Evolutionary conservation across 2,329 filamentous ascomycete species (phyloP).

Genomic region (Albophoma yamanashiensis): DNA sequence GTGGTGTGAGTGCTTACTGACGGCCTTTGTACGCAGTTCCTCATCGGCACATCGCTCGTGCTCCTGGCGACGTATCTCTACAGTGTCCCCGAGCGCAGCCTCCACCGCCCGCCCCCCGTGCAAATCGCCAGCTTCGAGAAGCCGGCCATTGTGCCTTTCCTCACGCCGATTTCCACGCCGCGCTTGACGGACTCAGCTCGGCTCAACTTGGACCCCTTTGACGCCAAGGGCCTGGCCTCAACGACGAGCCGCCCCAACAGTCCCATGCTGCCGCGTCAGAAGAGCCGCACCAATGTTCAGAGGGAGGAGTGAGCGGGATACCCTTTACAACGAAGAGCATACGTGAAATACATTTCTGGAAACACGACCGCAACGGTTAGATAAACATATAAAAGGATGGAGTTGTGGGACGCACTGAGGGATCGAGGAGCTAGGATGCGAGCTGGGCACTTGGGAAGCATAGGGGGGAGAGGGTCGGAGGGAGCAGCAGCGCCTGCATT

Average conservation of each 20-base stretch:
- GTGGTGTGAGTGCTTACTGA: not conserved
- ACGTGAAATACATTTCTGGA: not conserved
- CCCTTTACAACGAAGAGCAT: not conserved
- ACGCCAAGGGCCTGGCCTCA: constrained; percentile 24
- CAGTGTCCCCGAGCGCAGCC: constrained; percentile 51
- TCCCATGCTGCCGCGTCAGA: constrained; percentile 29
- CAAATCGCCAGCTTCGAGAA: constrained; percentile 70
- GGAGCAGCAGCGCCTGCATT: not conserved
- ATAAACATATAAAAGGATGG: not conserved
- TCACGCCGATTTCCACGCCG: constrained; percentile 25
- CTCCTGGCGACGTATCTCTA: constrained; percentile 79
- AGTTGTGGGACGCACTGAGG: not conserved
- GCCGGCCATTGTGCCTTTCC: constrained; percentile 41
- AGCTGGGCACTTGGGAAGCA: not conserved
- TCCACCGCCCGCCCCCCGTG: constrained; percentile 50
- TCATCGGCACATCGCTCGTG: constrained; percentile 70
- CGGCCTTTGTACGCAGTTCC: constrained; percentile 47
- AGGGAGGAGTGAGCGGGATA: constrained; percentile 21
- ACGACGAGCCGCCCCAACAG: constrained; percentile 37
- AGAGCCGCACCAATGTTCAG: constrained; percentile 26
- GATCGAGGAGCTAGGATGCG: not conserved
- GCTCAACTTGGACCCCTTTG: constrained; percentile 29
- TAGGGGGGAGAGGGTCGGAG: not conserved
- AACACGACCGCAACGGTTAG: not conserved
- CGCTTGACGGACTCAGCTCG: constrained; percentile 19